These are phyloP conservation scores for Hypoxylon sp. DNA, from an alignment of 2,329 filamentous ascomycete genomes.

Conservation along the genomic window DNA sequence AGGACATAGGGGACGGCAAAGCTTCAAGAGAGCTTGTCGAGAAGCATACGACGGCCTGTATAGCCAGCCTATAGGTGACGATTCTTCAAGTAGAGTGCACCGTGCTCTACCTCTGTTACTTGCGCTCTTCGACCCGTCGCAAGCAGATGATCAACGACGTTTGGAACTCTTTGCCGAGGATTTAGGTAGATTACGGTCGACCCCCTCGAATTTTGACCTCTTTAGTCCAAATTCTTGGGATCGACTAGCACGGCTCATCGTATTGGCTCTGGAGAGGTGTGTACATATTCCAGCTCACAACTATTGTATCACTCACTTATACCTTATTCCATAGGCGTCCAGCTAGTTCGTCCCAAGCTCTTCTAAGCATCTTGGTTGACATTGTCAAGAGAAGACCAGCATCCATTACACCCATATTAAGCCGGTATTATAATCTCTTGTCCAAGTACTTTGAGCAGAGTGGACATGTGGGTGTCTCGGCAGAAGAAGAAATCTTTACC, in stretches of 20 bases:
- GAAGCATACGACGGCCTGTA: slow-evolving; percentile 73
- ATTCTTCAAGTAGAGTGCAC: slow-evolving; percentile 46
- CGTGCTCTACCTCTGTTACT: slow-evolving; percentile 63
- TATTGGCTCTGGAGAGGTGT: slow-evolving; percentile 49
- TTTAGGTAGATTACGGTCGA: slow-evolving; percentile 44
- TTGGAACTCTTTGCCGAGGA: slow-evolving; percentile 62
- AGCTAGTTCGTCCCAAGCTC: slow-evolving; percentile 43
- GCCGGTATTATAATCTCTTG: slow-evolving; percentile 58
- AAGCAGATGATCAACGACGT: slow-evolving; percentile 62
- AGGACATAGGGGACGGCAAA: slow-evolving; percentile 74
- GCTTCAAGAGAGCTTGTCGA: slow-evolving; percentile 69
- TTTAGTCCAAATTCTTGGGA: slow-evolving; percentile 43
- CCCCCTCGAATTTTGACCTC: slow-evolving; percentile 33
- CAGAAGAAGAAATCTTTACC: slow-evolving; percentile 39
- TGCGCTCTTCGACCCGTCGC: slow-evolving; percentile 61
- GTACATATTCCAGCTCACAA: slow-evolving; percentile 4
- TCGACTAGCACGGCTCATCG: slow-evolving; percentile 46
- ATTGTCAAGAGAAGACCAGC: slow-evolving; percentile 50
- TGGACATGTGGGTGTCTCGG: slow-evolving; percentile 35
- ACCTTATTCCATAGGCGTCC: slow-evolving; percentile 41
- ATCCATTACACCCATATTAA: slow-evolving; percentile 48
- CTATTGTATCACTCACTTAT: slow-evolving; percentile 22
- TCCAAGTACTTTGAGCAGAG: slow-evolving; percentile 53
- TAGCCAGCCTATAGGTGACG: slow-evolving; percentile 51
- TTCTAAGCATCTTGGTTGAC: slow-evolving; percentile 55